These are phyloP conservation scores for Pichia nanzhaoensis DNA, from an alignment of 805 yeast species.

Conservation along the genomic window DNA sequence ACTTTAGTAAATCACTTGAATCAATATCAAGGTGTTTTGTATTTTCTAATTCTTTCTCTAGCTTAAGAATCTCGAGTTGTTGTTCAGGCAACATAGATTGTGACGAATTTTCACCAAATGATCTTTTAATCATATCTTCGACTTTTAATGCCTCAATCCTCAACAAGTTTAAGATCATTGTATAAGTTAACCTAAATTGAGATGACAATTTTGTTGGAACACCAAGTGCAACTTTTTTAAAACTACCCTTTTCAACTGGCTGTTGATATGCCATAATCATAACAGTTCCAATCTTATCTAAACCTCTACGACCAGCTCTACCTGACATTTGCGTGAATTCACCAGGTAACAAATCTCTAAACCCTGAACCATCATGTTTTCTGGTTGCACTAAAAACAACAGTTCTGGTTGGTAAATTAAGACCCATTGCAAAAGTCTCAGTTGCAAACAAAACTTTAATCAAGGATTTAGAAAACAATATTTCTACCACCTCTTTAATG, in stretches of 20 bases:
- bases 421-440: constrained; percentile 98
- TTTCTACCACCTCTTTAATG: constrained; percentile 90
- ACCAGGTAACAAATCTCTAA: constrained; percentile 83
- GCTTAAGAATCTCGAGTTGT: constrained; percentile 52
- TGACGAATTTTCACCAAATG: constrained; percentile 85
- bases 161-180: constrained; percentile 85
- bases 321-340: constrained; percentile 99
- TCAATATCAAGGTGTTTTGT: constrained; percentile 31
- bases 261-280: constrained; percentile 79
- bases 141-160: constrained; percentile 92
- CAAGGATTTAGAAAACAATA: constrained; percentile 76
- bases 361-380: constrained; percentile 84
- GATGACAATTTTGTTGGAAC: constrained; percentile 84
- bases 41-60: constrained; percentile 39
- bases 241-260: constrained; percentile 48
- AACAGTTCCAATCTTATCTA: constrained; percentile 91
- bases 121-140: constrained; percentile 97
- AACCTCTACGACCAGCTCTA: constrained; percentile 95
- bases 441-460: constrained; percentile 93
- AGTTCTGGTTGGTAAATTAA: constrained; percentile 92
- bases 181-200: constrained; percentile 90
- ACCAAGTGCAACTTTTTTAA: constrained; percentile 82
- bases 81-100: constrained; percentile 85
- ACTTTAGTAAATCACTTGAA: constrained; percentile 33
- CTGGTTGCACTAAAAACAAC: constrained; percentile 82